These are phyloP conservation scores for Chaetomium olivaceum DNA, from an alignment of 2,329 filamentous ascomycete genomes.

Conservation along the genomic window DNA sequence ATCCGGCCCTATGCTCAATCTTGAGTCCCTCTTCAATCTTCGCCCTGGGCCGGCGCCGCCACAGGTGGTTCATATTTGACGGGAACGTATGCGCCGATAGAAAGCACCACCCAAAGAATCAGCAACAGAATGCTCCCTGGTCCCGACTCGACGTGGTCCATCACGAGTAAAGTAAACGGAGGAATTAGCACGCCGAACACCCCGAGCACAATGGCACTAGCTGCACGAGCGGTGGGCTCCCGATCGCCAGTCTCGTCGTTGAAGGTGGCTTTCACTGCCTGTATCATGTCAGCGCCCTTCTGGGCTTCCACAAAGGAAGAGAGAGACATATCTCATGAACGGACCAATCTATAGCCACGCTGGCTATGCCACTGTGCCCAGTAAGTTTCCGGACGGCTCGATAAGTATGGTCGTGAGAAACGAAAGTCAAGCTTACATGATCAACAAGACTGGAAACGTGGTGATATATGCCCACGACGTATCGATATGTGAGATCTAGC, in stretches of 20 bases:
- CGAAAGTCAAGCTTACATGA: not conserved
- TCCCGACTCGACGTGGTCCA: not conserved
- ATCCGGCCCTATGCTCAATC: too few relatives aligned
- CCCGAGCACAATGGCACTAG: not conserved
- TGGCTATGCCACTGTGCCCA: not conserved
- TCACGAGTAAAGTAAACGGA: not conserved
- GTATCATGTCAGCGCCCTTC: not conserved
- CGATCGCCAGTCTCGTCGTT: not conserved
- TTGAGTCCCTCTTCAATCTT: too few relatives aligned
- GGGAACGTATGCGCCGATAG: too few relatives aligned
- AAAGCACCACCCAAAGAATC: not conserved
- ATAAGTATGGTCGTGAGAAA: not conserved
- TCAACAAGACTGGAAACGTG: too few relatives aligned
- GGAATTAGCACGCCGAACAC: not conserved
- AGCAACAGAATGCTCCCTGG: not conserved
- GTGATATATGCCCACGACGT: too few relatives aligned
- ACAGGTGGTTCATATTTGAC: too few relatives aligned
- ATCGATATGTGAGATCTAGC: too few relatives aligned
- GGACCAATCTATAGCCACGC: not conserved
- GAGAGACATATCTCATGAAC: not conserved
- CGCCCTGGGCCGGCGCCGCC: too few relatives aligned
- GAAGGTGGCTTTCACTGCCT: not conserved
- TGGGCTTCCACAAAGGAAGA: not conserved
- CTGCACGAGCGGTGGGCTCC: not conserved
- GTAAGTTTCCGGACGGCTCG: not conserved